Base-by-base conservation (phyloP, 257 asterid species). In the Knoxia roxburghii region DNA sequence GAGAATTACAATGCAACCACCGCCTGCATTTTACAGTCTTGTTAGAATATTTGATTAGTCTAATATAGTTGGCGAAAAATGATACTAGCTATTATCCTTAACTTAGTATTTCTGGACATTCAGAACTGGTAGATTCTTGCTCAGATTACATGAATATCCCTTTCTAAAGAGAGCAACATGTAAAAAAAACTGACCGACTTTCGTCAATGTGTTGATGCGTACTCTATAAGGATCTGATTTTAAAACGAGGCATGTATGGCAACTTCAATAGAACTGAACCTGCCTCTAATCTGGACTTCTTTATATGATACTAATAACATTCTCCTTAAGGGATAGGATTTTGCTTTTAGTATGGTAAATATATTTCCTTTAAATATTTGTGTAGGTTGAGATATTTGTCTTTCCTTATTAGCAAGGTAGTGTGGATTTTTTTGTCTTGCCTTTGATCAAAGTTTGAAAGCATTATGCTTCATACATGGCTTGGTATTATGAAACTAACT, bases 401-500 rank as follows among this genome's bases (percentile, higher is more conserved):
- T 50, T 50, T 52, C 69, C 54, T 64, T 37, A 30, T 64, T 32
- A 18, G n/a, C 53, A 41, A 39, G 45, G 41, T 27, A 12, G 37
- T n/a, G 5, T 46, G 26, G 26, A 21, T n/a, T n/a, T n/a, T n/a
- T n/a, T n/a, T n/a, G n/a, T n/a, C n/a, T 20, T 30, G 20, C 6
- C 1, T 23, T 48, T 50, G 45, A 5, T 51, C 26, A 37, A 39
- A 9, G 39, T 35, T 61, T 24, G 53, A n/a, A 18, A 26, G 43
- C 18, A 20, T 52, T 45, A 33, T n/a, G 54, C n/a, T 72, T 67
- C 64, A 59, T 64, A 10, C 26, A 27, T 27, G 43, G 76, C 65
- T 64, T 67, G 53, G 50, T 49, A 60, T 29, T 52, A 48, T 55
- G 24, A 12, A 7, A 50, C 63, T 67, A 67, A 41, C 71, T 39